Evolutionary conservation across 2,329 filamentous ascomycete species (phyloP), one percentile per base, ranked within the genome.

Genomic region (Sclerotinia nivalis): DNA sequence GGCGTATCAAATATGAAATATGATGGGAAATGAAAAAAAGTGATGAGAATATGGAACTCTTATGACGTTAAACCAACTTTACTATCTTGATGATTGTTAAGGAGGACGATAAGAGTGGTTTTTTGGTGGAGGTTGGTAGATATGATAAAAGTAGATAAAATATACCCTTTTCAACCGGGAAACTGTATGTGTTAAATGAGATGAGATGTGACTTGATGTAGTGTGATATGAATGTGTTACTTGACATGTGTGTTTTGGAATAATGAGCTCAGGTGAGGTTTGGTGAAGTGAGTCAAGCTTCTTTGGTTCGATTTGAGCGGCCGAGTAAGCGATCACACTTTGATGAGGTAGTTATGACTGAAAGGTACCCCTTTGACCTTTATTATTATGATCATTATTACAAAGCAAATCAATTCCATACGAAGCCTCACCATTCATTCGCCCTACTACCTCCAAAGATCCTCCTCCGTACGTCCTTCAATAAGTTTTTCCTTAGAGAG

Each of bases 161-260:
- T 73, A 76, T 72, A 75, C 75, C 75, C 75, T 73, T 64, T 76
- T 76, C 75, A 76, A 76, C 75, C 75, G 75, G 75, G 75, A 73
- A 70, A 59, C 7, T 5, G 22, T 13, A 10, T 52, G 31, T 52
- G 10, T 10, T 0, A 31, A 18, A 4, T 18, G 4, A 37, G 13
- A 37, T 25, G 31, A 25, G 18, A 60, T 22, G 54, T 43, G 56
- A 61, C 7, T 9, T 22, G 25, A 6, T 34, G 34, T 31, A 4
- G 31, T 31, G 31, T 31, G 31, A 31, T 31, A 31, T 34, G 34
- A 34, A 22, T 49, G 45, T 18, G 43, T 18, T 45, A 18, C 5
- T 34, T 34, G 34, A 7, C 7, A 34, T 18, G 50, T 18, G n/a
- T 54, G 31, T 31, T 31, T 31, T 2, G 31, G 31, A 31, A 31